phyloP scores from a whole-genome alignment of 345 rosid genomes.

The Melaleuca quinquenervia region DNA sequence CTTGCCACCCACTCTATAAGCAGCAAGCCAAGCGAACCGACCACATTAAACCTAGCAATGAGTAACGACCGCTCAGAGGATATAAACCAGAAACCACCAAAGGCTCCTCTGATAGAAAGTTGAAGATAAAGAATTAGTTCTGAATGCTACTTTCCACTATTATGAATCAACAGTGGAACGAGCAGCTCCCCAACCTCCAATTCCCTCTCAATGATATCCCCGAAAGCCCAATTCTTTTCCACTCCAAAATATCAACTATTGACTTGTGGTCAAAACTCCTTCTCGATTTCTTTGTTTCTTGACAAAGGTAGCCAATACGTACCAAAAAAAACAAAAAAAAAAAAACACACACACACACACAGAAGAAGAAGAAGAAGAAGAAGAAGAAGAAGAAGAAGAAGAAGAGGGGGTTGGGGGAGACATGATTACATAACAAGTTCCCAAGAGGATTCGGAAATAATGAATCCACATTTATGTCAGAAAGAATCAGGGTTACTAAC shows the following conservation, averaged over 20 bases:
- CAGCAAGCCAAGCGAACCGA: not conserved
- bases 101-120: not conserved
- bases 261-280: not conserved
- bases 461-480: not conserved
- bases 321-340: not conserved
- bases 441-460: not conserved
- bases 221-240: not conserved
- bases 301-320: not conserved
- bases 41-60: not conserved
- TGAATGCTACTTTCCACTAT: not conserved
- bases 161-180: not conserved
- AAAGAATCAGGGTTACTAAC: not conserved
- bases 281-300: not conserved
- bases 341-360: too few species aligned
- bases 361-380: too few species aligned
- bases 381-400: too few species aligned
- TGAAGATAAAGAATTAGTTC: not conserved
- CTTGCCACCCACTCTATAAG: not conserved
- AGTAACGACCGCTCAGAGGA: not conserved
- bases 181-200: not conserved
- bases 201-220: not conserved
- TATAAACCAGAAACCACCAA: not conserved
- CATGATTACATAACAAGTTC: not conserved
- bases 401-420: too few species aligned
- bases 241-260: not conserved